Evolutionary conservation across 1,284 basidiomycete genomes (phyloP), one percentile per base, ranked within the genome.

Genomic region (Cutaneotrichosporon curvatum): DNA sequence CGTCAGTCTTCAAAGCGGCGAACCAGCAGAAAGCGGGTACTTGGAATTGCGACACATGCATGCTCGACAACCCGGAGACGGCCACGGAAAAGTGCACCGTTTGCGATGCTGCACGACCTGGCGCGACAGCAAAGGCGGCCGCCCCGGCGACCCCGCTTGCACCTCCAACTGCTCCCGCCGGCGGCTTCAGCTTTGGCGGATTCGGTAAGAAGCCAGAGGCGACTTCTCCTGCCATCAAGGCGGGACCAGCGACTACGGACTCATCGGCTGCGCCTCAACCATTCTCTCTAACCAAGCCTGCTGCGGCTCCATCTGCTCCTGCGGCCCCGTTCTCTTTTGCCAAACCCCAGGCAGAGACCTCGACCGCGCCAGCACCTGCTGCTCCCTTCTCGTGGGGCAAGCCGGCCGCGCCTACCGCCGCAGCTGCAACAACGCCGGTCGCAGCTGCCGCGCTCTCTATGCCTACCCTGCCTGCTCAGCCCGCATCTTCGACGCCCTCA

Each of bases 1-100:
- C 15, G 20, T 18, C 16, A 28, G 32, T 5, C 39, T 18, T 18
- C 50, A 22, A 58, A 23, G 11, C 60, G 54, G 15, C 35, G 19
- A n/a, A n/a, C 28, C 9, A 30, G 28, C 28, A 9, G 28, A 30
- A 30, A 23, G 20, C 30, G 5, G 37, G 37, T 5, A 42, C 55
- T 10, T 80, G 78, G 79, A 72, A 51, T 10, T 81, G 79, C 55
- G 62, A 61, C 1, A 47, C 61, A 11, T 81, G 80, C 46, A 70
- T 69, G 64, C 55, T 79, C 30, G 62, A 71, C 36, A 81, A 79
- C 54, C 66, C 74, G 8, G 71, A 64, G 61, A 10, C 75, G 72
- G 3, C 71, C 60, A 28, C 7, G 33, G 56, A 60, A 30, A 78
- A 79, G 58, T 82, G 81, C 57, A 70, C 67, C 0, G 54, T 78